Conservation (phyloP, 371 early-diverging fungal genomes). For the Umbelopsis sp. region DNA sequence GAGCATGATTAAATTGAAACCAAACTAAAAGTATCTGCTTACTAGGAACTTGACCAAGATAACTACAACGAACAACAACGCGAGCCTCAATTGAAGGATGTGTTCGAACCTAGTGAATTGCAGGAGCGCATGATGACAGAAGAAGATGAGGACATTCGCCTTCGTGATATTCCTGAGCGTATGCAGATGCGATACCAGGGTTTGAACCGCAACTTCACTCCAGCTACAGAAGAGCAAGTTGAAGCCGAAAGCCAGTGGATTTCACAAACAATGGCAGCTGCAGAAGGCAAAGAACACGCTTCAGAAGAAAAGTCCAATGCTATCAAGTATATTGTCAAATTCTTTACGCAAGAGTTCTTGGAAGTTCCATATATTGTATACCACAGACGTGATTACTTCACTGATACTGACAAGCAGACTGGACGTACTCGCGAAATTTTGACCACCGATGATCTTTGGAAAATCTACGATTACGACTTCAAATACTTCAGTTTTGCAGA, state of each 20-base stretch:
- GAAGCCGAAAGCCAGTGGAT: conserved; percentile 68
- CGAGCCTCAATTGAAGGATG: conserved; percentile 70
- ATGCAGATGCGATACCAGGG: conserved; percentile 75
- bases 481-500: conserved; percentile 75
- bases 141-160: conserved; percentile 86
- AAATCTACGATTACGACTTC: conserved; percentile 83
- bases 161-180: conserved; percentile 92
- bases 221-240: conserved; percentile 52
- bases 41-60: conserved; percentile 16
- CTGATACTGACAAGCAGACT: conserved; percentile 45
- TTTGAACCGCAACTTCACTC: conserved; percentile 39
- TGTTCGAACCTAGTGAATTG: conserved; percentile 93
- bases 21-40: too few relatives aligned
- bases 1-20: too few relatives aligned
- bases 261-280: conserved; percentile 43
- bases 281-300: conserved; percentile 29
- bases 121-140: conserved; percentile 90
- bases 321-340: conserved; percentile 62
- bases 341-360: conserved; percentile 73
- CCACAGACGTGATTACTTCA: conserved; percentile 87
- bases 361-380: conserved; percentile 93
- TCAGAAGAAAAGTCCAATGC: conserved; percentile 37
- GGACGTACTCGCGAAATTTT: conserved; percentile 58
- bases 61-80: conserved; percentile 39
- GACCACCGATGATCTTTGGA: conserved; percentile 81